phyloP scores from a whole-genome alignment of 23 red algal genomes.

The Chondrus crispus region DNA sequence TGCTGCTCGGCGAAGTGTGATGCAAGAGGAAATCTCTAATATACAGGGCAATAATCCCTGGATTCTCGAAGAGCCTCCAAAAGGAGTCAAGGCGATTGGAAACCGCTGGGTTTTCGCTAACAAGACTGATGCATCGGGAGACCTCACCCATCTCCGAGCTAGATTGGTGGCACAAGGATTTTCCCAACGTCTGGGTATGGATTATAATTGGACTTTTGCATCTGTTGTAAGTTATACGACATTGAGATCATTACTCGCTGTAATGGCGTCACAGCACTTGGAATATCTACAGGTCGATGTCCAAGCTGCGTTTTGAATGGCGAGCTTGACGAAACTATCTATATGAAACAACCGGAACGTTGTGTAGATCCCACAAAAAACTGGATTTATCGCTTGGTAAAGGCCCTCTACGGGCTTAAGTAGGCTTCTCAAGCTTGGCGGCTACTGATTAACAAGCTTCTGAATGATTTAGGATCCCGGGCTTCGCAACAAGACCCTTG shows the following conservation, averaged over 20 bases:
- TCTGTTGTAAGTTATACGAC: background rate
- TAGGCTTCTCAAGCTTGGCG: background rate
- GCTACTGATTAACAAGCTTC: background rate
- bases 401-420: background rate
- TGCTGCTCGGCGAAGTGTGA: background rate
- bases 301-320: constrained; percentile 17
- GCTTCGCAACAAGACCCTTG: background rate
- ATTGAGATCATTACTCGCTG: background rate
- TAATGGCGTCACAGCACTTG: background rate
- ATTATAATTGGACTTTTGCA: background rate
- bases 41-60: background rate
- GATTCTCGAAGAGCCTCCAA: background rate
- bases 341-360: constrained; percentile 31
- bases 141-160: background rate
- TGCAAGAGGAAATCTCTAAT: background rate
- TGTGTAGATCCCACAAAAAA: background rate
- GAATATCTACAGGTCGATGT: constrained; percentile 4
- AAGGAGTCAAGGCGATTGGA: background rate
- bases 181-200: background rate
- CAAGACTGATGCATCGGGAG: background rate
- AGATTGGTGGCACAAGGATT: background rate
- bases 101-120: background rate
- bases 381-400: background rate
- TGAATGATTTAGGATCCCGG: background rate
- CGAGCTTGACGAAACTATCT: constrained; percentile 12